Evolutionary conservation across 139 green algal species (phyloP).

Genomic region (Picochlorum sp.): DNA sequence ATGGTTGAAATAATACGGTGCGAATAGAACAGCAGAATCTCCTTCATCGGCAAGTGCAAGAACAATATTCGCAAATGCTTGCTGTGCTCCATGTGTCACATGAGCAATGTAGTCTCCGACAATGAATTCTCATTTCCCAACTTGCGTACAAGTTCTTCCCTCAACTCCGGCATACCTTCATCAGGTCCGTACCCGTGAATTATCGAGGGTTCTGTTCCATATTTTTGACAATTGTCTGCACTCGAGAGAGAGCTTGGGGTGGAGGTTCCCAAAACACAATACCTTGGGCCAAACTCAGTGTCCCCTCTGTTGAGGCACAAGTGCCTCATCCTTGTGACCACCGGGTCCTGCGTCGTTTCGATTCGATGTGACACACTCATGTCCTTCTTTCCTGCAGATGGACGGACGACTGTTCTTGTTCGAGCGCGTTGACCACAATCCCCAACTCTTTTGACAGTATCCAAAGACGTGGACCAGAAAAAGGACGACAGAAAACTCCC

Average conservation of each 20-base stretch:
- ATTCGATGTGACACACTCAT: constrained; percentile 45
- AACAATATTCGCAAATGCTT: constrained; percentile 83
- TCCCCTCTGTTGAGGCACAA: constrained; percentile 38
- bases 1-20: constrained; percentile 96
- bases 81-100: constrained; percentile 85
- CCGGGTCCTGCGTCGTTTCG: constrained; percentile 52
- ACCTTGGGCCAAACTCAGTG: constrained; percentile 65
- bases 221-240: too few species aligned
- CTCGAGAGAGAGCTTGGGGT: constrained; percentile 30
- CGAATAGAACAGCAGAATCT: constrained; percentile 75
- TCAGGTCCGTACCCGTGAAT: constrained; percentile 58
- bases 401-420: too few species aligned
- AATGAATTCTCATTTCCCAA: constrained; percentile 63
- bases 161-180: constrained; percentile 65
- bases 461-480: too few species aligned
- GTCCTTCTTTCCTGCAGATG: neutral
- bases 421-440: too few species aligned
- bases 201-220: neutral
- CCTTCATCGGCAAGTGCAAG: constrained; percentile 60
- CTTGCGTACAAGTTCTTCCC: constrained; percentile 63
- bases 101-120: constrained; percentile 64
- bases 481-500: too few species aligned
- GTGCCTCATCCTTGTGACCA: constrained; percentile 63
- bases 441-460: too few species aligned
- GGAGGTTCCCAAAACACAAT: constrained; percentile 80